Percentiles rank a stretch among this genome's conserved stretches.
These are phyloP conservation scores for Colletotrichum endophyticum DNA, from an alignment of 2,329 filamentous ascomycete species.

Conservation along the genomic window DNA sequence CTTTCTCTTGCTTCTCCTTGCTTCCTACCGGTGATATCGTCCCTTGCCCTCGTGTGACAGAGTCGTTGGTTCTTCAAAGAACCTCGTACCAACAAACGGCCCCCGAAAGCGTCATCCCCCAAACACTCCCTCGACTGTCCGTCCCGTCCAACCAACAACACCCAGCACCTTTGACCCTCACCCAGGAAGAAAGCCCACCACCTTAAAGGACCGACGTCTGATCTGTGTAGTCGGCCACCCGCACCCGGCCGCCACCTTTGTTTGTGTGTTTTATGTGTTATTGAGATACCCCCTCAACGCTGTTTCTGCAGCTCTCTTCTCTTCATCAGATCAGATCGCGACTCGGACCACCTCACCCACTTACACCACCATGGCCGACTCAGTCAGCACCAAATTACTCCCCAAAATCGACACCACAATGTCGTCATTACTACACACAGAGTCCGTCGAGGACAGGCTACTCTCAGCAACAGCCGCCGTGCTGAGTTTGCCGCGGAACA, in stretches of 20 bases:
- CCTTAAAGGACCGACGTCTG: not conserved
- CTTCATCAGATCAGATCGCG: slow-evolving; percentile 10
- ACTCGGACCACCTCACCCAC: slow-evolving; percentile 1
- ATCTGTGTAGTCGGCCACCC: slow-evolving; percentile 8
- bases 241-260: slow-evolving; percentile 1
- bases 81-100: not conserved
- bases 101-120: not conserved
- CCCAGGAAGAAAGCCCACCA: not conserved
- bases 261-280: slow-evolving; percentile 6
- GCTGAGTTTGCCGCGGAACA: slow-evolving; percentile 34
- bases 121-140: not conserved
- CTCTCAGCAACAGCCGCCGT: slow-evolving; percentile 39
- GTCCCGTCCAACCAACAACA: slow-evolving; percentile 4
- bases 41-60: not conserved
- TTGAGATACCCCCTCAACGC: slow-evolving; percentile 18
- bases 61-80: not conserved
- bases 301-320: not conserved
- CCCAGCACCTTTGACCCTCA: slow-evolving; percentile 8
- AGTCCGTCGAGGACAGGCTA: slow-evolving; percentile 33
- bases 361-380: slow-evolving; percentile 11
- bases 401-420: slow-evolving; percentile 27
- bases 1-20: not conserved
- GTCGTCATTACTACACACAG: slow-evolving; percentile 5
- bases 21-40: not conserved
- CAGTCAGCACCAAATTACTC: slow-evolving; percentile 12